Base-by-base conservation (phyloP, 192 early-diverging fungal genomes). In the Thamnidium elegans region DNA sequence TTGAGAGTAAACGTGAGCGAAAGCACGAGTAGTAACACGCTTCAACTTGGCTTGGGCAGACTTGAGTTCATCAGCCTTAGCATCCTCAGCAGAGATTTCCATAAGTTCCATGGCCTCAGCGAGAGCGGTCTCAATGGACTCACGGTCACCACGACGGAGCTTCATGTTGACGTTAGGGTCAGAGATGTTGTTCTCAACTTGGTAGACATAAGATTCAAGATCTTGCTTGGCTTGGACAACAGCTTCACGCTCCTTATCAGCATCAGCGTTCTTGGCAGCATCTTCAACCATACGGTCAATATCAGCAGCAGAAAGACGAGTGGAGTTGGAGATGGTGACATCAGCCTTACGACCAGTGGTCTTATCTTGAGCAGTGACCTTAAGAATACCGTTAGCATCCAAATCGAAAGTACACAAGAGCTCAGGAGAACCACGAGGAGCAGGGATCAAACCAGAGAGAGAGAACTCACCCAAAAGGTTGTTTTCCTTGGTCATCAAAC, bases 301-400 rank as follows among this genome's bases (percentile, higher is more conserved):
- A 71, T 97, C 95, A 63, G 86, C 89, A 56, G 88, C 87, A 55
- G 89, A 90, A 63, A 97, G 83, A 66, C 93, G 92, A 55, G 92
- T 90, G 65, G 90, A 91, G 87, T 96, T 96, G 77, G 90, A 90
- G 83, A 97, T 96, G 80, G 93, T 94, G 77, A 97, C 90, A 81
- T 89, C 88, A 73, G 88, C 88, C 78, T 91, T 90, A 73, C 87
- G 84, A 73, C 94, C 94, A 31, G 95, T 93, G 62, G 90, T 87
- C 84, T 90, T 92, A 81, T 97, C 95, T 62, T 87, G 83, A 67
- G 95, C 90, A 55, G 89, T 90, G 61, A 97, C 94, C 77, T 91
- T 92, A 50, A 93, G 79, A 79, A 93, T 90, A 79, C 91, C 91
- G 76, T 93, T 86, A 78, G 91, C 90, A 77, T 93, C 83, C 50